phyloP scores from a whole-genome alignment of 345 rosid genomes.

The Camelina hispida region DNA sequence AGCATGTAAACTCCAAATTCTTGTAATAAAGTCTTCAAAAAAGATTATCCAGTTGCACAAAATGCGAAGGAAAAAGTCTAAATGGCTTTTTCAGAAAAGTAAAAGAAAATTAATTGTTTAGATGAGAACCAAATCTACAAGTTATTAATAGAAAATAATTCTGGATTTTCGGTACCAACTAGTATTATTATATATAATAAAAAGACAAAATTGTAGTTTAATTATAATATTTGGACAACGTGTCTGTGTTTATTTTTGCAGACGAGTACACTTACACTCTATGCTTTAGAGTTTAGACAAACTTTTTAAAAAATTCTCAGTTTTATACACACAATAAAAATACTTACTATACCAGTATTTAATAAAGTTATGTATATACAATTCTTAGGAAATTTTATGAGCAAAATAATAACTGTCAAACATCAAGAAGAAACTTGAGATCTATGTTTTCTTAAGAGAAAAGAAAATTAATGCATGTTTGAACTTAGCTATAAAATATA shows the following conservation, averaged over 20 bases:
- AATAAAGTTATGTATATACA: background rate
- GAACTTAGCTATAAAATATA: background rate
- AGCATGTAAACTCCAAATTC: conserved; percentile 1
- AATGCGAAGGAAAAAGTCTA: conserved; percentile 47
- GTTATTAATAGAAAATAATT: conserved; percentile 42
- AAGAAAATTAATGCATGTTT: background rate
- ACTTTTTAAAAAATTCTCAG: conserved; percentile 1
- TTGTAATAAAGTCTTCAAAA: conserved; percentile 22
- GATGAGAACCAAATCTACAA: conserved; percentile 37
- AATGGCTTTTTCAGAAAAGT: conserved; percentile 25
- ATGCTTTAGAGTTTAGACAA: background rate
- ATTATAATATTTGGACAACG: conserved; percentile 18
- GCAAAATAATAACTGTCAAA: background rate
- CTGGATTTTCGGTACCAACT: conserved; percentile 33
- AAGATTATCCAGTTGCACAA: conserved; percentile 44
- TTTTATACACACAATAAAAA: background rate
- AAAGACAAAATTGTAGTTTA: conserved; percentile 1
- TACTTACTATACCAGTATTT: background rate
- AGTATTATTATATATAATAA: background rate
- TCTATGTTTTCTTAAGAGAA: conserved; percentile 4
- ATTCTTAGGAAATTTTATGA: background rate
- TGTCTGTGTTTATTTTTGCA: conserved; percentile 13
- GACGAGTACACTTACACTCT: background rate
- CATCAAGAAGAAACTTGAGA: conserved; percentile 12
- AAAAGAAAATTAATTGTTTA: background rate